Evolutionary conservation across 305 asterid species (phyloP), one percentile per base, ranked within the genome.

Genomic region (Andrographis paniculata): DNA sequence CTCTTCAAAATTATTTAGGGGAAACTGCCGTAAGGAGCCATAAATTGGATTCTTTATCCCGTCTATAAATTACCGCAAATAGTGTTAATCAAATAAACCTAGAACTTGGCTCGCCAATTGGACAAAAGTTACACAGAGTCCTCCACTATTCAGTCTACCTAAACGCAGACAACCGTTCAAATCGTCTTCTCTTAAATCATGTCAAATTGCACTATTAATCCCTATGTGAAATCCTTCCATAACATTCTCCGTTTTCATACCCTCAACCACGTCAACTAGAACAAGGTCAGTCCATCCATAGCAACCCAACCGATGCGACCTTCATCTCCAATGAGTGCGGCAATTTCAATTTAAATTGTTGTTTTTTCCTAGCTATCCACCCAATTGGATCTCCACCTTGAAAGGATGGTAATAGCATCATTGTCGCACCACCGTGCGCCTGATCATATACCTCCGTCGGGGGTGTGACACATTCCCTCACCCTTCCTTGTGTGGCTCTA

Each of bases 261-360:
- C 17, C 19, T 41, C 45, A 41, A 6, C 45, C 45, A 41, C 16
- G 45, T 41, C 45, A 41, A 41, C 45, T 18, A 41, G 2, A 13
- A 19, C 45, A 41, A 41, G 45, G 45, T 18, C 17, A 18, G 19
- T 2, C 45, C 45, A 9, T 41, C 45, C 45, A 41, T 41, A 19
- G 45, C 45, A 41, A 41, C 45, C 19, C 45, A 7, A 18, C 45
- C 1, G 17, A 16, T 19, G 45, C 45, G 17, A 41, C 45, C 45
- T 41, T 41, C 45, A 16, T 41, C 8, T 19, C 45, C 45, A 18
- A 18, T 19, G 45, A n/a, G 45, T 41, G 17, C 19, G 9, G 17
- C n/a, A n/a, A n/a, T n/a, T 41, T 41, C 45, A 41, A 41, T 14
- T 41, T 18, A 19, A 41, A 41, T 18, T 41, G 45, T 41, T 41